Conservation (phyloP, 176 grass and related monocot genomes). For the Cenchrus purpureus region DNA sequence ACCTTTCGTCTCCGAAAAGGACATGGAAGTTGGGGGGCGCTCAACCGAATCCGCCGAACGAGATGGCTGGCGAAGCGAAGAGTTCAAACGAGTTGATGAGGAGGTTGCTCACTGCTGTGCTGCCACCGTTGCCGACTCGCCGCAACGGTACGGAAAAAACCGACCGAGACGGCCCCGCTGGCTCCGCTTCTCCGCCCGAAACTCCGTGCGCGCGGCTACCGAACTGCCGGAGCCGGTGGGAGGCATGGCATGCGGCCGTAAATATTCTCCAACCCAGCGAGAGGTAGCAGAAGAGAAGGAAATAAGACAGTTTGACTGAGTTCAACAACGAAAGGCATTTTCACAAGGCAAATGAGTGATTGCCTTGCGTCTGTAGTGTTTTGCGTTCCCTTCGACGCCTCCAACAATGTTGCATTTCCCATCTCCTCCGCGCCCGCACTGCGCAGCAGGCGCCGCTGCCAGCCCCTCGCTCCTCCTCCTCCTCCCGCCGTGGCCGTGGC, state of each 20-base stretch:
- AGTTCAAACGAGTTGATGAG: background rate
- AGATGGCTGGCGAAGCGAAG: background rate
- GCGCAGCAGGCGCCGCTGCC: too few relatives aligned
- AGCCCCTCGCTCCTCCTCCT: too few relatives aligned
- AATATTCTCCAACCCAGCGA: background rate
- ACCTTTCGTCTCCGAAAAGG: background rate
- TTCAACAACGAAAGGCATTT: too few relatives aligned
- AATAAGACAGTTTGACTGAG: too few relatives aligned
- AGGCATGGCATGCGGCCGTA: constrained; percentile 7
- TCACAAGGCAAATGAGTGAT: too few relatives aligned
- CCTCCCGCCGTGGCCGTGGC: too few relatives aligned
- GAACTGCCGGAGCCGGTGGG: constrained; percentile 13
- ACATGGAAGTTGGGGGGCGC: background rate
- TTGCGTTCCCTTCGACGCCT: too few relatives aligned
- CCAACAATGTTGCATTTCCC: too few relatives aligned
- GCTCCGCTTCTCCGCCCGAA: constrained; percentile 35
- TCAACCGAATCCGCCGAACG: constrained; percentile 17
- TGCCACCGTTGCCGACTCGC: background rate
- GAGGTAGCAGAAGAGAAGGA: constrained; percentile 2
- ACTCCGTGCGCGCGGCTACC: too few relatives aligned
- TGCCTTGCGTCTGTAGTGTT: too few relatives aligned
- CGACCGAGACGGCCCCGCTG: background rate
- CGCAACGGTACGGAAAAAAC: constrained; percentile 43
- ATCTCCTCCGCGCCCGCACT: too few relatives aligned
- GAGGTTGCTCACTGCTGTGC: background rate